These are phyloP conservation scores for Ascoidea rubescens DNA, from an alignment of 805 yeast species.

Conservation along the genomic window DNA sequence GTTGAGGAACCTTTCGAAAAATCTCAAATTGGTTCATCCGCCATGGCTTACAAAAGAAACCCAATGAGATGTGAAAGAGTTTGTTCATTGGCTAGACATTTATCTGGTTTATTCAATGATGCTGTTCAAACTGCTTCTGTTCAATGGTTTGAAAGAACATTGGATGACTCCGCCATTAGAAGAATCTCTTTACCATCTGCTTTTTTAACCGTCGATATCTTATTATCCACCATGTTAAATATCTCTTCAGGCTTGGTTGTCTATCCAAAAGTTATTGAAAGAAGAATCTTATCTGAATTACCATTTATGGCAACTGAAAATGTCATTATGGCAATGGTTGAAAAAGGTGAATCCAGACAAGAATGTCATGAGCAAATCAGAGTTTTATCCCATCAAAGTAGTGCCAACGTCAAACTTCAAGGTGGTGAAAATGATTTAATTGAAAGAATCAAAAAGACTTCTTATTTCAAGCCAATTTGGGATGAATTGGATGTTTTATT, in stretches of 20 bases:
- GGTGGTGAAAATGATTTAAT: constrained; percentile 98
- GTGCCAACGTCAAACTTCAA: constrained; percentile 91
- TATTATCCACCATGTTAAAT: constrained; percentile 78
- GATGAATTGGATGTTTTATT: constrained; percentile 63
- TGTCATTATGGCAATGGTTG: constrained; percentile 99
- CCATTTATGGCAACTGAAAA: constrained; percentile 99
- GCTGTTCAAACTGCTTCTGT: constrained; percentile 95
- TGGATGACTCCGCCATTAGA: constrained; percentile 96
- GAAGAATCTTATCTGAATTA: constrained; percentile 86
- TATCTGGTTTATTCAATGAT: constrained; percentile 83
- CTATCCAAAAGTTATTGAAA: constrained; percentile 95
- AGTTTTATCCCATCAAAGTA: constrained; percentile 93
- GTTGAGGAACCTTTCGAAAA: constrained; percentile 97
- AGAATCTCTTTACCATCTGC: constrained; percentile 95
- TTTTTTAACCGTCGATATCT: constrained; percentile 88
- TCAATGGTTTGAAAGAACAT: constrained; percentile 98
- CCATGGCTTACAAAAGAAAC: constrained; percentile 99
- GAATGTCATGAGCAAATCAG: constrained; percentile 97
- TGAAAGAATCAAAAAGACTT: constrained; percentile 65
- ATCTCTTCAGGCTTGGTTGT: constrained; percentile 93
- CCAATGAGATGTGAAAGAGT: constrained; percentile 99
- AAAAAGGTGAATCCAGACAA: constrained; percentile 94
- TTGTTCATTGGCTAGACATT: constrained; percentile 93
- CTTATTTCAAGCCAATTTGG: constrained; percentile 85
- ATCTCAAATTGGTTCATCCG: constrained; percentile 95